These are phyloP conservation scores for Solanum arcanum DNA, from an alignment of 257 asterid species.

Conservation along the genomic window DNA sequence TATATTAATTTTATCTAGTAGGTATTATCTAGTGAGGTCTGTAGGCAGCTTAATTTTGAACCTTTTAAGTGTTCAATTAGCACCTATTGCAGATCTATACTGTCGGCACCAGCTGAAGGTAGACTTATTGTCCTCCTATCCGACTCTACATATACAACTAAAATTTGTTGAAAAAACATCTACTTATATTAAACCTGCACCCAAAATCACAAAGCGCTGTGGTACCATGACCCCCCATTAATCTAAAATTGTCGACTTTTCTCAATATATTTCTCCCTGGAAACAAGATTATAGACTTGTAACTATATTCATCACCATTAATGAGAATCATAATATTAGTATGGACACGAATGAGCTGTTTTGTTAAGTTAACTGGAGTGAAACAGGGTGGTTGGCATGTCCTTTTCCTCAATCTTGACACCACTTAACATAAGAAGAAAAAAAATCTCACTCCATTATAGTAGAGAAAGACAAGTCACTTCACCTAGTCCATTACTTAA, in stretches of 20 bases:
- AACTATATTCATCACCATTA: not conserved
- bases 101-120: not conserved
- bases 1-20: not conserved
- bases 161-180: not conserved
- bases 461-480: not conserved
- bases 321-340: not conserved
- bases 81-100: not conserved
- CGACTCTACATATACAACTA: not conserved
- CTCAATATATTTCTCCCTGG: not conserved
- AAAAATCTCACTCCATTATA: not conserved
- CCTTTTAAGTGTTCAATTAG: not conserved
- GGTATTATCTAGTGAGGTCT: not conserved
- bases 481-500: not conserved
- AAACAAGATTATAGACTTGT: not conserved
- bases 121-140: not conserved
- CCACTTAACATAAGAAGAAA: not conserved
- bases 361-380: not conserved
- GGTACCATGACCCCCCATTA: not conserved
- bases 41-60: not conserved
- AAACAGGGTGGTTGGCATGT: not conserved
- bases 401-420: not conserved
- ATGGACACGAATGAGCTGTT: not conserved
- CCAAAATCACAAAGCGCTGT: not conserved
- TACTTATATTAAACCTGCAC: not conserved
- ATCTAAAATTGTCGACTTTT: not conserved